These are phyloP conservation scores for Melampsora americana DNA, from an alignment of 1,284 basidiomycete species.

Conservation along the genomic window DNA sequence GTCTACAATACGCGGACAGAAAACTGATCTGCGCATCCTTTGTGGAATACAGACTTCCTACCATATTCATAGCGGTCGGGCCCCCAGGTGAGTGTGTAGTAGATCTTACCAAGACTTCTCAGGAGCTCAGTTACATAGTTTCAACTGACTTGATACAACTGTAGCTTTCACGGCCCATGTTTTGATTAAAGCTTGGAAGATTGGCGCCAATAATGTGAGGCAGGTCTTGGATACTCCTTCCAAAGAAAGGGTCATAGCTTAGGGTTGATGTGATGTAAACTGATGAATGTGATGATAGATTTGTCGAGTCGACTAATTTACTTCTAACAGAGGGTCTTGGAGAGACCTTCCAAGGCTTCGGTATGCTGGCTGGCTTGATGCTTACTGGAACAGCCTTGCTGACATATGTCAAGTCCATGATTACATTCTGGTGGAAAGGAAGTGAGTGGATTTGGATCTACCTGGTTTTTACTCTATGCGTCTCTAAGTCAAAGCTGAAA, in stretches of 20 bases:
- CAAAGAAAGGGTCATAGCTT: too few relatives aligned
- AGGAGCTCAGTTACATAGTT: not conserved
- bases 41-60: not conserved
- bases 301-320: not conserved
- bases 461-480: too few relatives aligned
- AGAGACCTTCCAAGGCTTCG: not conserved
- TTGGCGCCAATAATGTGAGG: not conserved
- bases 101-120: not conserved
- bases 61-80: not conserved
- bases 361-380: not conserved
- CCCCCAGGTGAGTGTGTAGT: not conserved
- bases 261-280: too few relatives aligned
- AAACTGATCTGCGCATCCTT: not conserved
- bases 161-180: not conserved
- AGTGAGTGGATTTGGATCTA: not conserved
- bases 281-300: not conserved
- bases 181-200: not conserved
- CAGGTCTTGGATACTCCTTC: too few relatives aligned
- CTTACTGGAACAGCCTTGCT: not conserved
- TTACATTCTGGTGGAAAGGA: conserved; percentile 4
- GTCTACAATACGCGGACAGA: too few relatives aligned
- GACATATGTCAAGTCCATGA: not conserved
- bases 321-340: not conserved
- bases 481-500: not conserved
- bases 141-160: not conserved